phyloP scores from a whole-genome alignment of 148 eudicot genomes.

The Amaranthus hypochondriacus region DNA sequence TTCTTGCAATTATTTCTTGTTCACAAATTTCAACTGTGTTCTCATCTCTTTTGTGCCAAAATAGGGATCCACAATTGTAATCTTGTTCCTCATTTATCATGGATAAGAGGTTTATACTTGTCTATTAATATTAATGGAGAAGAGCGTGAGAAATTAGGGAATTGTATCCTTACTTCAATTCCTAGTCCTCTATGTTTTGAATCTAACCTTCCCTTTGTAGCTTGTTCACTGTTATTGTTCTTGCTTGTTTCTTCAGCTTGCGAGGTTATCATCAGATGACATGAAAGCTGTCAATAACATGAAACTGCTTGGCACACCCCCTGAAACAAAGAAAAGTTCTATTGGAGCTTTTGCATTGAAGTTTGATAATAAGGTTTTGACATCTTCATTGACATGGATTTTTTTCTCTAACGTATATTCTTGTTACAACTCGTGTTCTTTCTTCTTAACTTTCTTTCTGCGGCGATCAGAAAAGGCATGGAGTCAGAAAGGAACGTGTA shows the following conservation, averaged over 20 bases:
- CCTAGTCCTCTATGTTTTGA: background rate
- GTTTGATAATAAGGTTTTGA: constrained; percentile 77
- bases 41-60: background rate
- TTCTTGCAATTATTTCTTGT: background rate
- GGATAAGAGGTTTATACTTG: too few relatives aligned
- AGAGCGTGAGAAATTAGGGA: background rate
- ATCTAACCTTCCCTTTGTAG: background rate
- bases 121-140: background rate
- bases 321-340: constrained; percentile 75
- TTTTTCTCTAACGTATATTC: background rate
- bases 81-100: too few relatives aligned
- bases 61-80: too few relatives aligned
- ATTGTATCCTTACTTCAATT: background rate
- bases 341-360: constrained; percentile 58
- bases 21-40: background rate
- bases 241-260: constrained; percentile 44
- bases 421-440: background rate
- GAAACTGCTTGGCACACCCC: constrained; percentile 69
- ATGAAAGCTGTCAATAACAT: constrained; percentile 81
- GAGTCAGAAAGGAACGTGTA: constrained; percentile 76
- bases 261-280: constrained; percentile 70
- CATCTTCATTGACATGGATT: constrained; percentile 1
- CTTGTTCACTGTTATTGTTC: background rate
- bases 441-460: constrained; percentile 5
- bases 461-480: constrained; percentile 64